Evolutionary conservation across 768 basidiomycete species (phyloP), one percentile per base, ranked within the genome.

Genomic region (Agaricus bisporus): DNA sequence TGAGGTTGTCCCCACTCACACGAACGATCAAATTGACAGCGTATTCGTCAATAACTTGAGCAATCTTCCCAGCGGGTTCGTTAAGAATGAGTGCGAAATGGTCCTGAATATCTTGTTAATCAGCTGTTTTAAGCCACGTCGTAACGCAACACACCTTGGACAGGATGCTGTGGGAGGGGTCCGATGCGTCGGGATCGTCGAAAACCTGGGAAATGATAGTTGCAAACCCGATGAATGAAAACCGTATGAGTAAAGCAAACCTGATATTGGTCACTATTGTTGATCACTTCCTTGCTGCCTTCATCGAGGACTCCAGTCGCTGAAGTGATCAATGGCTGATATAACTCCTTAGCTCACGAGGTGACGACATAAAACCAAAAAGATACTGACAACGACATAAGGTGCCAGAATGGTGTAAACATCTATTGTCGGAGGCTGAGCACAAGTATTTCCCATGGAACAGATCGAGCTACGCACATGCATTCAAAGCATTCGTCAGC

Each of bases 61-160:
- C 86, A 47, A 88, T 80, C 63, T 85, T 83, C 3, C 86, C 86
- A 10, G 86, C 86, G 0, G 86, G 85, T 61, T 87, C 83, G 63
- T 88, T 88, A 48, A 87, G 70, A 49, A 86, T 82, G 41, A 86
- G 75, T 4, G 72, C 79, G 60, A 88, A 86, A 66, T 88, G 85
- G 62, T 87, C 86, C 81, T 85, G 54, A 3, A 44, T 26, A 42
- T 8, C 8, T 35, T 49, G 26, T 46, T 12, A 28, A 48, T 10
- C 48, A 41, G 41, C 29, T 18, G 48, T 7, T 39, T 32, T 37
- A 25, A 37, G 7, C 41, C 14, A 14, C 14, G 20, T 28, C 18
- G 14, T 8, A 44, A 47, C 58, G 39, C 42, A 4, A 10, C 38
- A 11, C 43, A 81, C 83, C 73, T 87, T 88, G 37, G 84, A 85